phyloP scores from a whole-genome alignment of 2,329 filamentous ascomycete species.

The Diaporthe sp. region DNA sequence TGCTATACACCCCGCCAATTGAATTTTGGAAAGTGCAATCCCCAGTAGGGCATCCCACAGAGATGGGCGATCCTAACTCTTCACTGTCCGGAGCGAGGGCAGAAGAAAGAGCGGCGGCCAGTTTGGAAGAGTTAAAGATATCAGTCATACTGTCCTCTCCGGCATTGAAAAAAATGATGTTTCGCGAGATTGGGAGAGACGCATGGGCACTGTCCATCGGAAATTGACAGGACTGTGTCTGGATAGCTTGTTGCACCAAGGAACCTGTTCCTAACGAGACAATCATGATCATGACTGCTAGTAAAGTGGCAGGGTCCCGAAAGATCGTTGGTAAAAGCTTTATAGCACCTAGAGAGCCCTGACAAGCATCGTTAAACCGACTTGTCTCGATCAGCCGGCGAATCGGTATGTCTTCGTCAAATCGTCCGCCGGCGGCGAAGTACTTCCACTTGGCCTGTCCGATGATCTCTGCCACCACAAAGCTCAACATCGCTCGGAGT shows the following conservation, averaged over 20 bases:
- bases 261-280: neutral
- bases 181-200: neutral
- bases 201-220: too few relatives aligned
- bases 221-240: neutral
- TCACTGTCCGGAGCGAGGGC: neutral
- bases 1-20: neutral
- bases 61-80: neutral
- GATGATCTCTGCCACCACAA: neutral
- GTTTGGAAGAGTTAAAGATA: neutral
- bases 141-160: neutral
- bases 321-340: neutral
- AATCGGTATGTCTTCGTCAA: neutral
- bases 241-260: neutral
- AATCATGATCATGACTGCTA: neutral
- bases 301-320: neutral
- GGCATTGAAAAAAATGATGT: neutral
- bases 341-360: neutral
- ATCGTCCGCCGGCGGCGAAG: neutral
- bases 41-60: neutral
- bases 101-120: neutral
- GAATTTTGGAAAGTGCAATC: neutral
- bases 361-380: neutral
- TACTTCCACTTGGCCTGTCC: conserved; percentile 8
- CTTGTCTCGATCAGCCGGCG: neutral
- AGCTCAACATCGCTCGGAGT: neutral